phyloP scores from a whole-genome alignment of 768 basidiomycete species.

The Mycena metata region DNA sequence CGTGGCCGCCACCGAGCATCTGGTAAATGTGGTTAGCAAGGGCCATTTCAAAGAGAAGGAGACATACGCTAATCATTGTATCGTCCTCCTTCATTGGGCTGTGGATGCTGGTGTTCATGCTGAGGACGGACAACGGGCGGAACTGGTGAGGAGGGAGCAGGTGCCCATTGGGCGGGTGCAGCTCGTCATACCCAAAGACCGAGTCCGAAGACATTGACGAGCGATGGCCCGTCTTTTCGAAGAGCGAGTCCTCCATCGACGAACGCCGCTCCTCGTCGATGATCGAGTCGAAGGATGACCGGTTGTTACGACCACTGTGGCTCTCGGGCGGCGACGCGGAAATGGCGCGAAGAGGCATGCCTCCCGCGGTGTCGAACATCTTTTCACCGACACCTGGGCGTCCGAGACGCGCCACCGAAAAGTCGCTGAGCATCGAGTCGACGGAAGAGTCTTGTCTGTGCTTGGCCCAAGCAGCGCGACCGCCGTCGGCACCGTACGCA shows the following conservation, averaged over 20 bases:
- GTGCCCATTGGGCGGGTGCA: conserved; percentile 48
- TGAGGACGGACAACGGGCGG: conserved; percentile 76
- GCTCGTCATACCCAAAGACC: conserved; percentile 69
- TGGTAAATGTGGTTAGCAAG: conserved; percentile 44
- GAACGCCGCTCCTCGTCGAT: conserved; percentile 64
- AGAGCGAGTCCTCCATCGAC: conserved; percentile 66
- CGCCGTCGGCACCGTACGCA: conserved; percentile 64
- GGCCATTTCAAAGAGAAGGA: neutral
- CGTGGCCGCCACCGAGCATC: conserved; percentile 87
- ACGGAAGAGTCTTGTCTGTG: conserved; percentile 69
- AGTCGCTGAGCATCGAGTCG: conserved; percentile 78
- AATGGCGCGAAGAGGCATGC: conserved; percentile 71
- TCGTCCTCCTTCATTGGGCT: conserved; percentile 77
- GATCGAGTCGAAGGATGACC: conserved; percentile 74
- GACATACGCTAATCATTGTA: conserved; percentile 82
- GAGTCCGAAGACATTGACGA: conserved; percentile 69
- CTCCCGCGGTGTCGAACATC: conserved; percentile 79
- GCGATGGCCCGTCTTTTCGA: conserved; percentile 71
- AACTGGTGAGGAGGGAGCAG: conserved; percentile 65
- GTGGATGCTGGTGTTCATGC: conserved; percentile 58
- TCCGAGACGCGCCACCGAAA: conserved; percentile 67
- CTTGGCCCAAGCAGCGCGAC: conserved; percentile 71
- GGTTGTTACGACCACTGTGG: conserved; percentile 47
- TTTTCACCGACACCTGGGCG: conserved; percentile 88
- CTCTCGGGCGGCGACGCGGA: conserved; percentile 74